phyloP scores from a whole-genome alignment of 2,329 filamentous ascomycete genomes.

The Cladosporium cucumerinum region DNA sequence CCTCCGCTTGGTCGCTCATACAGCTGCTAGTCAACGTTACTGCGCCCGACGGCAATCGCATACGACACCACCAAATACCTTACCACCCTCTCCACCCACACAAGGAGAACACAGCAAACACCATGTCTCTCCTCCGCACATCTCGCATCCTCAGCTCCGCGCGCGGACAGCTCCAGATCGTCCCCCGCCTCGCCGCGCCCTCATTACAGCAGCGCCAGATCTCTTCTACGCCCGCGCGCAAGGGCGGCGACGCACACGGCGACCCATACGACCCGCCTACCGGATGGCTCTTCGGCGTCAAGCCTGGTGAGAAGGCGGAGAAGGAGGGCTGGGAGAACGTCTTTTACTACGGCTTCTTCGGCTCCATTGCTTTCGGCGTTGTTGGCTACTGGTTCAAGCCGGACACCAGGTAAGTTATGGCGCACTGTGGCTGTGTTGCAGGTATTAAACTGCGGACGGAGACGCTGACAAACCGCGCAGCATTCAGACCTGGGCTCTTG shows the following conservation, averaged over 20 bases:
- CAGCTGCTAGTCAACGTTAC: conserved; percentile 6
- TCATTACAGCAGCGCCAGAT: conserved; percentile 29
- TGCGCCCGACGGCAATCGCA: conserved; percentile 7
- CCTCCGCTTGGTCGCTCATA: conserved; percentile 14
- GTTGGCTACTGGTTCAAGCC: conserved; percentile 94
- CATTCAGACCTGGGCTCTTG: conserved; percentile 98
- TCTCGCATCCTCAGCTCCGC: conserved; percentile 30
- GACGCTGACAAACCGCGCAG: conserved; percentile 46
- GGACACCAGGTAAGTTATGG: conserved; percentile 83
- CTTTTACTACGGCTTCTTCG: conserved; percentile 81
- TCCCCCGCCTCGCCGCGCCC: conserved; percentile 28
- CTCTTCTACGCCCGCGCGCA: conserved; percentile 32
- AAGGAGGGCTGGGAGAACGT: conserved; percentile 94
- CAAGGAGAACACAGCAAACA: conserved; percentile 4
- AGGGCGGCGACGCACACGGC: conserved; percentile 62
- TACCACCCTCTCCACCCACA: conserved; percentile 11
- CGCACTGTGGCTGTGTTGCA: background rate
- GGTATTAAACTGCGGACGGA: background rate
- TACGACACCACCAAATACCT: conserved; percentile 1
- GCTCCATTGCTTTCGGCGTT: conserved; percentile 67
- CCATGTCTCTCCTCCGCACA: conserved; percentile 17
- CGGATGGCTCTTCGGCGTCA: conserved; percentile 91
- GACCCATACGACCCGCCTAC: conserved; percentile 83
- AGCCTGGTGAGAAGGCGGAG: conserved; percentile 92
- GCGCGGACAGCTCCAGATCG: conserved; percentile 33